These are phyloP conservation scores for Murraya paniculata DNA, from an alignment of 345 rosid species.

Conservation along the genomic window DNA sequence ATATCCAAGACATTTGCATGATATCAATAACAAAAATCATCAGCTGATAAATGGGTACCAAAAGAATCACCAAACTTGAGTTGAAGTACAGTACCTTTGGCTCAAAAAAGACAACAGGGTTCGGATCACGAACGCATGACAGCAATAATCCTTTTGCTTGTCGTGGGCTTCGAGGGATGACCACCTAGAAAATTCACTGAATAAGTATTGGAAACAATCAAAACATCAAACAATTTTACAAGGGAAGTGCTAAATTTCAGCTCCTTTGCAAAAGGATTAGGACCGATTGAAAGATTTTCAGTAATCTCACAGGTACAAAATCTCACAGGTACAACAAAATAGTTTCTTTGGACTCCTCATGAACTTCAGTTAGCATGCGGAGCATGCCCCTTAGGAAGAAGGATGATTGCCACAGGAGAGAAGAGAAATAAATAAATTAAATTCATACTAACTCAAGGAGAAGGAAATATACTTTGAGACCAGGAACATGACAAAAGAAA, in stretches of 20 bases:
- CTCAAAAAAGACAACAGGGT: constrained; percentile 84
- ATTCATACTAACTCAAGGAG: constrained; percentile 4
- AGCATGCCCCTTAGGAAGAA: neutral
- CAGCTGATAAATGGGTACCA: constrained; percentile 3
- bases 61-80: neutral
- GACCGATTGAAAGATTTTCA: neutral
- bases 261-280: neutral
- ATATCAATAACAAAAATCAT: constrained; percentile 11
- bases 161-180: constrained; percentile 80
- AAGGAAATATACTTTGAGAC: constrained; percentile 59
- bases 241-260: neutral
- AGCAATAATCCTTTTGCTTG: constrained; percentile 87
- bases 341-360: neutral
- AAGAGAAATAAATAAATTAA: neutral
- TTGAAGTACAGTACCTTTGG: constrained; percentile 56
- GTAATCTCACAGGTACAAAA: neutral
- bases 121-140: constrained; percentile 77
- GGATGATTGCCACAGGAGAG: neutral
- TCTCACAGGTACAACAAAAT: neutral
- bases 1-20: constrained; percentile 14
- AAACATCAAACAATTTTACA: neutral
- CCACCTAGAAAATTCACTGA: constrained; percentile 43
- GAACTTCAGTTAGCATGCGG: neutral
- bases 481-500: constrained; percentile 94
- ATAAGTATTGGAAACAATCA: neutral